Evolutionary conservation across 805 yeast species (phyloP), one percentile per base, ranked within the genome.

Genomic region (Candida khao-thaluensis): DNA sequence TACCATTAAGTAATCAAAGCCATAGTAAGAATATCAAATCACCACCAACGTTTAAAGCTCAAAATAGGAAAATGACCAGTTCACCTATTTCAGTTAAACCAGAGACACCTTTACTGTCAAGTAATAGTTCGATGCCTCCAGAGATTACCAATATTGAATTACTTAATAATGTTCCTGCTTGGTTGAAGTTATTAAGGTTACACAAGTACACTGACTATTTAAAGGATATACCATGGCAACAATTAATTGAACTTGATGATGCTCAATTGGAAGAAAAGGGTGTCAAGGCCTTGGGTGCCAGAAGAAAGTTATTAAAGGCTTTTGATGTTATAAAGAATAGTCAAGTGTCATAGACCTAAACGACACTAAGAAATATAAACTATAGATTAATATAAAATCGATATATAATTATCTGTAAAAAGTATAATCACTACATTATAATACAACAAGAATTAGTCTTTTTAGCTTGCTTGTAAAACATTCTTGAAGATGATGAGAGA

Each of bases 401-500:
- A 25, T 11, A 25, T 22, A 8, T 22, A 8, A 8, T 22, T 8
- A 7, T 22, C 28, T 25, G 12, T 25, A 7, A 25, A 11, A 7
- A 11, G 15, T 7, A 11, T 6, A 25, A 7, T 7, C 28, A 7
- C n/a, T 66, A 85, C 74, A 82, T 75, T 47, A 87, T 72, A 16
- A 82, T 70, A 69, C 96, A 88, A 67, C 96, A 88, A 7, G 95
- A 85, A 62, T 88, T 88, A 40, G 75, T 69, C 52, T 90, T 91
- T 73, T 93, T 89, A 23, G 99, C 98, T 64, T 91, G 96, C 59
- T 88, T 90, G 72, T 91, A 93, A 61, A 93, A 93, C 85, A 89
- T 88, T 59, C 91, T 81, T 16, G 96, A 85, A 39, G 90, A 79
- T 14, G 86, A 76, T 24, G 93, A 83, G 56, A 93, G 74, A 1